These are phyloP conservation scores for Notholithocarpus densiflorus DNA, from an alignment of 306 rosid genomes.

Conservation along the genomic window DNA sequence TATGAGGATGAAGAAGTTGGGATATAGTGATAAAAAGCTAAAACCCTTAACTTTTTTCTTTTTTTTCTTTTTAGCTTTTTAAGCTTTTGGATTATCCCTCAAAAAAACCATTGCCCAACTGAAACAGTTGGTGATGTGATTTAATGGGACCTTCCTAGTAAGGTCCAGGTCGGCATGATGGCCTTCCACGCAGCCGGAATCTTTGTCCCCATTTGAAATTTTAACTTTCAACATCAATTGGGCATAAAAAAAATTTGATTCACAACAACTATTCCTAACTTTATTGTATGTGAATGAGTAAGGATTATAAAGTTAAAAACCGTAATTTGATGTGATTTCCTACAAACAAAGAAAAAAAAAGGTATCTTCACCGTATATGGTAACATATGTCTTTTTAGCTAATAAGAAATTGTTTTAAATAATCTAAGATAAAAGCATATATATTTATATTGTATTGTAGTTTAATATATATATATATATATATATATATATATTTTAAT, in stretches of 20 bases:
- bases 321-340: background rate
- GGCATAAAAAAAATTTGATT: background rate
- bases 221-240: background rate
- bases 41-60: constrained; percentile 15
- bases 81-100: constrained; percentile 29
- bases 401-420: background rate
- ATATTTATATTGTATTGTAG: background rate
- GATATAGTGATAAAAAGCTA: constrained; percentile 29
- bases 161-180: constrained; percentile 64
- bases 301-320: background rate
- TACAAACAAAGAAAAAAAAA: too few species aligned
- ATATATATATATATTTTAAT: background rate
- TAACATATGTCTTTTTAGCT: background rate
- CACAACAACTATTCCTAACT: background rate
- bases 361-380: background rate
- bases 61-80: background rate
- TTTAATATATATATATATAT: background rate
- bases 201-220: constrained; percentile 27
- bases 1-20: constrained; percentile 12
- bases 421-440: background rate
- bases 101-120: constrained; percentile 35
- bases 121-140: constrained; percentile 71
- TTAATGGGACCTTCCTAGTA: constrained; percentile 59
- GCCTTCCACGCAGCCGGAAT: constrained; percentile 48
- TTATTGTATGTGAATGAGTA: background rate